phyloP scores from a whole-genome alignment of 1,139 yeast species.

The Yamadazyma triangularis region DNA sequence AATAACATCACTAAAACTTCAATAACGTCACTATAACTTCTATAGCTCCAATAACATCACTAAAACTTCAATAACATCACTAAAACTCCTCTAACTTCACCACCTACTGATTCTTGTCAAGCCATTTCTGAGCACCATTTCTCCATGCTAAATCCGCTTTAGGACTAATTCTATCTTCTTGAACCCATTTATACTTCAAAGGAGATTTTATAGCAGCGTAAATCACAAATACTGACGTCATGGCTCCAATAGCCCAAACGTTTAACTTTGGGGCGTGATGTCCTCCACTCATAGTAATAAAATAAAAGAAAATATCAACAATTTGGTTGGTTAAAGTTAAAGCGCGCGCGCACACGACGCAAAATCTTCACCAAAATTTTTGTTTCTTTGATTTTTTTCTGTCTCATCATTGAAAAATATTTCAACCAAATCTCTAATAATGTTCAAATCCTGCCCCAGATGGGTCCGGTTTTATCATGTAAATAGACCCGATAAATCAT shows the following conservation, averaged over 20 bases:
- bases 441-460: too few species aligned
- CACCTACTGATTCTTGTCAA: conserved; percentile 19
- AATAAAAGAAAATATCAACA: too few species aligned
- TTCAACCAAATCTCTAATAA: too few species aligned
- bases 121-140: conserved; percentile 45
- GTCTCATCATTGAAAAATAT: not conserved
- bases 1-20: too few species aligned
- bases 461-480: conserved; percentile 22
- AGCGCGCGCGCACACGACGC: too few species aligned
- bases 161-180: conserved; percentile 44
- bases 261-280: conserved; percentile 38
- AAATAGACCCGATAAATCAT: conserved; percentile 17
- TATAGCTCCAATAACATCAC: too few species aligned
- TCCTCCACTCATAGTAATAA: too few species aligned
- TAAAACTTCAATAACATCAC: too few species aligned
- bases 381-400: not conserved
- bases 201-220: conserved; percentile 43
- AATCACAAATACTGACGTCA: conserved; percentile 41
- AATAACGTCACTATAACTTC: too few species aligned
- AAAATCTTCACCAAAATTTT: too few species aligned
- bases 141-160: conserved; percentile 53
- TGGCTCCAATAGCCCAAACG: conserved; percentile 39
- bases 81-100: too few species aligned
- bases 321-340: too few species aligned
- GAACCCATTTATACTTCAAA: conserved; percentile 38